Percentiles rank a stretch among this genome's conserved stretches.
Evolutionary conservation across 2,329 filamentous ascomycete genomes (phyloP).

Genomic region (Leptographium lundbergii): DNA sequence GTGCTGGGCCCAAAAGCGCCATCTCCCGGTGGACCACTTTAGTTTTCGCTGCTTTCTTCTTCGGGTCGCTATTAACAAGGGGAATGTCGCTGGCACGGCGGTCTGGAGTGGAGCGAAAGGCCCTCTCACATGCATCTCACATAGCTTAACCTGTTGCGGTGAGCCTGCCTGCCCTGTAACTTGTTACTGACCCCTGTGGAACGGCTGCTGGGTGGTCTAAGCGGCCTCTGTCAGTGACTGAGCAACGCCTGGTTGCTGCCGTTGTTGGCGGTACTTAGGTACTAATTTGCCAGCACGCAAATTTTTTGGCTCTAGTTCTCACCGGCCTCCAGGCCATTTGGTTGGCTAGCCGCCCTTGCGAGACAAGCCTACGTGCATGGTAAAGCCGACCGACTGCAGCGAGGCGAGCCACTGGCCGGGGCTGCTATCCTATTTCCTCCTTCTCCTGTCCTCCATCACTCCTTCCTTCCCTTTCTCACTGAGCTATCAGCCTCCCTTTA

Average conservation of each 20-base stretch:
- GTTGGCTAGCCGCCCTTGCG: constrained; percentile 12
- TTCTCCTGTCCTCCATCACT: not conserved
- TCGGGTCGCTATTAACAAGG: not conserved
- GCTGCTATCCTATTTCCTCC: not conserved
- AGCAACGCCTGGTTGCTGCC: not conserved
- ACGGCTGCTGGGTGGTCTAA: not conserved
- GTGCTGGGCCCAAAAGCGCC: not conserved
- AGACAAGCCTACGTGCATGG: not conserved
- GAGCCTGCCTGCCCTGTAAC: not conserved
- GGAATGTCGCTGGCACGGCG: not conserved
- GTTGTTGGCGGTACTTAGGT: not conserved
- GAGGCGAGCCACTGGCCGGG: constrained; percentile 5
- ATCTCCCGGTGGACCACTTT: not conserved
- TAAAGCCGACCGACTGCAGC: not conserved
- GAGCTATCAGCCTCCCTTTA: not conserved
- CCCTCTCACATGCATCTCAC: too few relatives aligned
- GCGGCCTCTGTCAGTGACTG: not conserved
- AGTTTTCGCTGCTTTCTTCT: not conserved
- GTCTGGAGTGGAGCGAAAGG: too few relatives aligned
- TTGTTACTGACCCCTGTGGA: not conserved
- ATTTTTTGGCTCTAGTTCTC: not conserved
- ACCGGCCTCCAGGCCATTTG: not conserved
- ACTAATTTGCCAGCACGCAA: not conserved
- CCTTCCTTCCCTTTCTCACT: not conserved
- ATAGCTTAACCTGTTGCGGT: too few relatives aligned